Conservation (phyloP, 192 early-diverging fungal species). For the Backusella tuberculispora region DNA sequence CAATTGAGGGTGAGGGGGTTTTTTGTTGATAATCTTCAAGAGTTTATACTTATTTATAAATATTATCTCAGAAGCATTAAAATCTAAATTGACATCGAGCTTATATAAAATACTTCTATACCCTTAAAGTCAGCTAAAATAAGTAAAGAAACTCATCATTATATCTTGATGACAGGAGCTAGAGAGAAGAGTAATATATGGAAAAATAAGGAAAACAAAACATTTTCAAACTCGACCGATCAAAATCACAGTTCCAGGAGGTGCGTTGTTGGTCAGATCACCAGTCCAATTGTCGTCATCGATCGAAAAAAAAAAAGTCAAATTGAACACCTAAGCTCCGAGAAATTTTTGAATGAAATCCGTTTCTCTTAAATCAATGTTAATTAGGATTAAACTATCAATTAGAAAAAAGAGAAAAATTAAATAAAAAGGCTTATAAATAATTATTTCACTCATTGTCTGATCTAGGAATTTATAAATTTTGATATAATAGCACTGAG, state of each 20-base stretch:
- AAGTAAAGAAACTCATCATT: too few relatives aligned
- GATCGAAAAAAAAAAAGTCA: neutral
- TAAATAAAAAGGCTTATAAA: neutral
- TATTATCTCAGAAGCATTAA: too few relatives aligned
- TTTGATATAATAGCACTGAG: neutral
- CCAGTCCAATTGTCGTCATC: slow-evolving; percentile 7
- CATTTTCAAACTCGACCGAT: neutral
- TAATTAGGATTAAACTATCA: neutral
- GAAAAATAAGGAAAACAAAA: neutral
- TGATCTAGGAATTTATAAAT: neutral
- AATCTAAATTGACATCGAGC: too few relatives aligned
- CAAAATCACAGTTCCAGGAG: slow-evolving; percentile 7
- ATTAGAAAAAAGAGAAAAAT: neutral
- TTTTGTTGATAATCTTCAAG: too few relatives aligned
- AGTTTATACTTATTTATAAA: too few relatives aligned
- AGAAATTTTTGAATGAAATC: neutral
- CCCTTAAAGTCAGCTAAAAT: too few relatives aligned
- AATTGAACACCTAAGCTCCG: neutral
- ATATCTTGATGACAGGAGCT: neutral
- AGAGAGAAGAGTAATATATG: too few relatives aligned
- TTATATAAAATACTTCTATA: too few relatives aligned
- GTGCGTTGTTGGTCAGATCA: neutral
- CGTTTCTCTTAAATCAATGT: neutral
- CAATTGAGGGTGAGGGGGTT: too few relatives aligned
- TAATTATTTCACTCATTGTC: neutral